phyloP scores from a whole-genome alignment of 768 basidiomycete genomes.

The Chalciporus pseudorubinellus region DNA sequence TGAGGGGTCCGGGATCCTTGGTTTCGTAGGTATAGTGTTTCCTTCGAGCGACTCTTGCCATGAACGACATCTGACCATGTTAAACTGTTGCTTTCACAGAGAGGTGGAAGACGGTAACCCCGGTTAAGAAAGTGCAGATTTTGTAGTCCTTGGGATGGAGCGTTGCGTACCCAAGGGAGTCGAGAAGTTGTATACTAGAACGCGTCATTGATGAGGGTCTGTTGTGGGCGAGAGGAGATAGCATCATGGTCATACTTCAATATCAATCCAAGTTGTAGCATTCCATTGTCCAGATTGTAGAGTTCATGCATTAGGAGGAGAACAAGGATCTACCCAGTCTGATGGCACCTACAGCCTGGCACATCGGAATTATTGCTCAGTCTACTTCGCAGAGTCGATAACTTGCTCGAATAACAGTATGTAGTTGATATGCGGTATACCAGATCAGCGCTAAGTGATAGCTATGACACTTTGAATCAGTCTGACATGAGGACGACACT shows the following conservation, averaged over 20 bases:
- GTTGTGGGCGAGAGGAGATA: background rate
- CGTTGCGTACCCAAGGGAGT: no score
- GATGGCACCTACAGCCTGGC: no score
- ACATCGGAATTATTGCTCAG: no score
- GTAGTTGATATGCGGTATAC: background rate
- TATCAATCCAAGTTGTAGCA: background rate
- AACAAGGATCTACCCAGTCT: no score
- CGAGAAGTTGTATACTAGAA: no score
- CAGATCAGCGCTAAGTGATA: slow-evolving; percentile 16
- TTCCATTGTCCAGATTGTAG: background rate
- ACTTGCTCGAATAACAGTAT: no score
- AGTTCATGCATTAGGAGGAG: background rate
- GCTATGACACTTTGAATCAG: slow-evolving; percentile 1
- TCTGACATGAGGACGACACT: background rate
- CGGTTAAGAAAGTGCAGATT: slow-evolving; percentile 21
- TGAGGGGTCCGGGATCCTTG: slow-evolving; percentile 16
- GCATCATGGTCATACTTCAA: background rate
- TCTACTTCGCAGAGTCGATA: no score
- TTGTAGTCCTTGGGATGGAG: background rate
- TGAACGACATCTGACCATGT: background rate
- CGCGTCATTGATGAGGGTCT: background rate
- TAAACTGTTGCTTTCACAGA: slow-evolving; percentile 8
- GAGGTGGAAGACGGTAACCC: slow-evolving; percentile 22
- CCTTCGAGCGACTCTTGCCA: background rate
- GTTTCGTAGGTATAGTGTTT: slow-evolving; percentile 20